Evolutionary conservation across 192 early-diverging fungal species (phyloP), one percentile per base, ranked within the genome.

Genomic region (Obelidium mucronatum): DNA sequence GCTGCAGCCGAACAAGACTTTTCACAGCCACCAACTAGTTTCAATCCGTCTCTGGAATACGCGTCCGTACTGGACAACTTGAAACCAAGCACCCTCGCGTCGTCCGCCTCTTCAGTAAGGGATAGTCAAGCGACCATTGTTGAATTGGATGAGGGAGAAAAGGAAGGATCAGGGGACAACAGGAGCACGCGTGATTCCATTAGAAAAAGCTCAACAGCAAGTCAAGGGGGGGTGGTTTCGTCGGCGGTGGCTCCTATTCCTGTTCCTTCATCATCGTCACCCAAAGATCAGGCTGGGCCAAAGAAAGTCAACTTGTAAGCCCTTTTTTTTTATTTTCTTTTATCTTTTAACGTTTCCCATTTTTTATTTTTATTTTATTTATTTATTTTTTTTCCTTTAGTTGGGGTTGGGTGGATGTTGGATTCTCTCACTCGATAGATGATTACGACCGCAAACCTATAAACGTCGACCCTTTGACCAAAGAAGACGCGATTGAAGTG

Each of bases 351-450:
- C 58, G 22, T 30, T 8, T 60, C 30, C 58, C 33, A 8, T 30
- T 11, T 30, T 68, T 17, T 8, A 36, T 52, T 48, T 22, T 48
- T 8, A 17, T 65, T 39, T 2, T 17, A 28, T 35, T 51, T 28
- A 67, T 67, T 17, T 28, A 72, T 31, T 13, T 2, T n/a, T 39
- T 17, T 34, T 11, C 37, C 26, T 13, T 65, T 33, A 76, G 74
- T 37, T 76, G 74, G 74, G 61, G 63, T 33, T 76, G 74, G 74
- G 74, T 76, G 6, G 74, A 76, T 40, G 74, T 76, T 39, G 74
- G 74, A 22, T 76, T 76, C 37, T 76, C 74, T 2, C 48, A 76
- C 37, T 76, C 74, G 17, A 30, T 37, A 1, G 74, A 76, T 26
- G 74, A 76, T 40, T 76, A 76, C 39, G 74, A 76, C 65, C 37